Conservation (phyloP, 176 grass and related monocot genomes). For the Cocos nucifera region DNA sequence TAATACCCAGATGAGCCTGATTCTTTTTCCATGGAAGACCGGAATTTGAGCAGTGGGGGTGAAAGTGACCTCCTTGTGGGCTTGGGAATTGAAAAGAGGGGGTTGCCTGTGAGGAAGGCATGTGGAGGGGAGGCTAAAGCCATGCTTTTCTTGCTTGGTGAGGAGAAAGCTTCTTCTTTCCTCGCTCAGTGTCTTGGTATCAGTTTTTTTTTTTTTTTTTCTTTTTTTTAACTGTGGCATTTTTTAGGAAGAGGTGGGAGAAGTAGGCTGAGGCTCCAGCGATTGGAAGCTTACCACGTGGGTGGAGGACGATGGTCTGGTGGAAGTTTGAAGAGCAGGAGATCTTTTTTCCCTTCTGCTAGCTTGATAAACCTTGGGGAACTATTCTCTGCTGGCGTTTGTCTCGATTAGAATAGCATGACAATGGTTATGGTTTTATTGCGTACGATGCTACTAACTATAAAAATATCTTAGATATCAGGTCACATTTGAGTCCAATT, state of each 20-base stretch:
- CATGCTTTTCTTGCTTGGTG: slow-evolving; percentile 22
- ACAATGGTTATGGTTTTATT: too few relatives aligned
- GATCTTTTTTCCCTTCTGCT: not conserved
- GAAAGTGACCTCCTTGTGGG: slow-evolving; percentile 13
- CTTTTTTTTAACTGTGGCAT: not conserved
- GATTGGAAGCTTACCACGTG: slow-evolving; percentile 50
- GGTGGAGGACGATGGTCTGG: slow-evolving; percentile 32
- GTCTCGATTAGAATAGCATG: too few relatives aligned
- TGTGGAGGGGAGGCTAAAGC: slow-evolving; percentile 30
- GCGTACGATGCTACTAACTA: too few relatives aligned
- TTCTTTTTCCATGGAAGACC: slow-evolving; percentile 30
- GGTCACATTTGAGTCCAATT: too few relatives aligned
- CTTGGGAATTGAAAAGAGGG: slow-evolving; percentile 20
- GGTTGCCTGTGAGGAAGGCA: slow-evolving; percentile 42
- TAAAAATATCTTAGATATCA: too few relatives aligned
- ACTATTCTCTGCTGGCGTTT: too few relatives aligned
- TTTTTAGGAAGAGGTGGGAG: not conserved
- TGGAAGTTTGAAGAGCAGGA: slow-evolving; percentile 35
- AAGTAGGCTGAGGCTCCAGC: slow-evolving; percentile 16
- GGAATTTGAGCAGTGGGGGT: slow-evolving; percentile 35
- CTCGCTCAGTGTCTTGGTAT: too few relatives aligned
- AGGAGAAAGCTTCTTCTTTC: not conserved
- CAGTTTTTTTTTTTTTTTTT: not conserved
- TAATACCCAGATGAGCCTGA: slow-evolving; percentile 14
- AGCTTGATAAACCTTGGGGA: too few relatives aligned